phyloP scores from a whole-genome alignment of 2,329 filamentous ascomycete genomes.

The Leptographium wingfieldii region DNA sequence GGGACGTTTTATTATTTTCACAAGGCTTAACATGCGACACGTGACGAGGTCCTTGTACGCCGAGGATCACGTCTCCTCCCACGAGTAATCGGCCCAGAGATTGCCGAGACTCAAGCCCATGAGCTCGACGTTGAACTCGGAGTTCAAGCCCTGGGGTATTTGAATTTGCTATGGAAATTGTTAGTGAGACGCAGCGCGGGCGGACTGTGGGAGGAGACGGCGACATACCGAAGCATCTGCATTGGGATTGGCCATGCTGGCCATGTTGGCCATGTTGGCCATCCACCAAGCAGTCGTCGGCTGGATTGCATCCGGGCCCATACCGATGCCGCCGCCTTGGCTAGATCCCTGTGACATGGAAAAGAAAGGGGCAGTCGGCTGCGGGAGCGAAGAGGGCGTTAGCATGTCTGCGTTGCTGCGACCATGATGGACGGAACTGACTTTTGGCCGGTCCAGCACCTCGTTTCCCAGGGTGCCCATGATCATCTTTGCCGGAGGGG shows the following conservation, averaged over 20 bases:
- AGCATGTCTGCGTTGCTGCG: not conserved
- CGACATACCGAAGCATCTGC: slow-evolving; percentile 6
- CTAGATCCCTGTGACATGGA: slow-evolving; percentile 8
- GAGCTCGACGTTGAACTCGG: slow-evolving; percentile 14
- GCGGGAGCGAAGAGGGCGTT: not conserved
- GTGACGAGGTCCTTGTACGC: not conserved
- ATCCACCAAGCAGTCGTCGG: slow-evolving; percentile 17
- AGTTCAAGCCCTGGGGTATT: slow-evolving; percentile 6
- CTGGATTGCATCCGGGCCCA: slow-evolving; percentile 4
- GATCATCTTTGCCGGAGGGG: not conserved
- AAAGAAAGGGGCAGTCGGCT: slow-evolving; percentile 10
- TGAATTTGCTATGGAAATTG: slow-evolving; percentile 1
- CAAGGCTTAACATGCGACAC: too few relatives aligned
- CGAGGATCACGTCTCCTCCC: slow-evolving; percentile 10
- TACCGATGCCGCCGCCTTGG: not conserved
- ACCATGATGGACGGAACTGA: not conserved
- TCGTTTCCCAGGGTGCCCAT: not conserved
- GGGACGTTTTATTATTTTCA: too few relatives aligned
- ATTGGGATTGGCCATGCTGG: slow-evolving; percentile 9
- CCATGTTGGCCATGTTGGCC: slow-evolving; percentile 13
- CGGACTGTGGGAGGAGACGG: not conserved
- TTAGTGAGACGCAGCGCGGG: not conserved
- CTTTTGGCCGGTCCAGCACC: slow-evolving; percentile 15
- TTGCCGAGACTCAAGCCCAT: slow-evolving; percentile 13
- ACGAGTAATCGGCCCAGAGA: slow-evolving; percentile 16